These are phyloP conservation scores for Actinomortierella ambigua DNA, from an alignment of 371 early-diverging fungal species.

Conservation along the genomic window DNA sequence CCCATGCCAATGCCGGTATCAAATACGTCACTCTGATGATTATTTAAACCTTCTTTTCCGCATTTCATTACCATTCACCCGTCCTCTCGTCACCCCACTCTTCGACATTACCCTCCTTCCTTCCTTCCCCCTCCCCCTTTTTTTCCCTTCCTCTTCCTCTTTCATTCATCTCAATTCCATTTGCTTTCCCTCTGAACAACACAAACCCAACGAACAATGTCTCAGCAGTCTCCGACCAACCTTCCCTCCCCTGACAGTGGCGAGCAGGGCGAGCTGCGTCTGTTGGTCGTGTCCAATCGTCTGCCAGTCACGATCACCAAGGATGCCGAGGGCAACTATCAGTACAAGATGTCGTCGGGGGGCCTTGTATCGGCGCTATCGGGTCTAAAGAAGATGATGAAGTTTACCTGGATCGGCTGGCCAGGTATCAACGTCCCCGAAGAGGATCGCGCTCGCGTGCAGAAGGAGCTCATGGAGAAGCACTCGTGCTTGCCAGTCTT, in stretches of 20 bases:
- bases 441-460: slow-evolving; percentile 81
- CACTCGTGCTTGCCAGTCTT: slow-evolving; percentile 97
- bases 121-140: not conserved
- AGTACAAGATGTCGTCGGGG: slow-evolving; percentile 93
- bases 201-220: slow-evolving; percentile 3
- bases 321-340: slow-evolving; percentile 59
- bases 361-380: slow-evolving; percentile 98
- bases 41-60: no score
- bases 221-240: slow-evolving; percentile 6
- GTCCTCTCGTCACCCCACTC: not conserved
- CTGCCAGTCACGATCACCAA: slow-evolving; percentile 96
- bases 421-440: slow-evolving; percentile 89
- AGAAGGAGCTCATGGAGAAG: slow-evolving; percentile 74
- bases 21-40: no score
- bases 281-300: slow-evolving; percentile 99
- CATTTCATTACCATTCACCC: no score
- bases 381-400: slow-evolving; percentile 93
- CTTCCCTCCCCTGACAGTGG: not conserved
- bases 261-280: slow-evolving; percentile 54
- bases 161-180: not conserved
- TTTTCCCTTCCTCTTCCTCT: not conserved
- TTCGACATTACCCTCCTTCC: not conserved
- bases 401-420: slow-evolving; percentile 99
- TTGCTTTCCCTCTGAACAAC: not conserved
- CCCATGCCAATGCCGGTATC: no score